These are phyloP conservation scores for Salix arbutifolia DNA, from an alignment of 345 rosid genomes.

Conservation along the genomic window DNA sequence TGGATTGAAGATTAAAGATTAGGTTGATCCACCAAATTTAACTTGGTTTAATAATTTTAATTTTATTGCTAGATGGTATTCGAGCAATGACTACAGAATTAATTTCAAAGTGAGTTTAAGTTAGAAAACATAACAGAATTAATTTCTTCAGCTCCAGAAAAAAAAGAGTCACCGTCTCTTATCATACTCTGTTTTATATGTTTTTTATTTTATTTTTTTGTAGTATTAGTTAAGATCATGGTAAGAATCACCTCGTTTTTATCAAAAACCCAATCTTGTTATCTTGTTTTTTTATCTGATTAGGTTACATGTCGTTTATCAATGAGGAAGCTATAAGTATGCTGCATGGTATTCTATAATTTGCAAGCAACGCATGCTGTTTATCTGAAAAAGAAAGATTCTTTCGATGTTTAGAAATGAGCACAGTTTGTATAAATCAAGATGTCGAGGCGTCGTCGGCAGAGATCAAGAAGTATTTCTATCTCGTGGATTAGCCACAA, in stretches of 20 bases:
- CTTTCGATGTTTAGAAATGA: not conserved
- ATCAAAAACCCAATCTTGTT: not conserved
- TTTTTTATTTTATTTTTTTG: not conserved
- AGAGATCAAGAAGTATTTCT: slow-evolving; percentile 54
- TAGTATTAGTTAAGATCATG: slow-evolving; percentile 2
- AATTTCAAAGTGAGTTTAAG: no score
- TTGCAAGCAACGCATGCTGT: not conserved
- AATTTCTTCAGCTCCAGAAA: not conserved
- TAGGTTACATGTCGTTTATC: no score
- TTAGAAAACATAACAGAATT: no score
- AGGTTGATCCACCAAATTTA: no score
- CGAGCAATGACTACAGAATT: no score
- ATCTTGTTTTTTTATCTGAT: not conserved
- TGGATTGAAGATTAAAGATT: no score
- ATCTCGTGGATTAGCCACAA: not conserved
- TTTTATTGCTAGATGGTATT: no score
- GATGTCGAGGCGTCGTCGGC: slow-evolving; percentile 57
- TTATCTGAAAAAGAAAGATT: not conserved
- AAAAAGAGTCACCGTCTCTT: not conserved
- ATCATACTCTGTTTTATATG: not conserved
- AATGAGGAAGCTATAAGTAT: no score
- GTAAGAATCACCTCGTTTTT: slow-evolving; percentile 2
- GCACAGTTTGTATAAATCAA: not conserved
- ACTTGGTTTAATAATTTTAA: no score
- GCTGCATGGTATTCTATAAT: not conserved